These are phyloP conservation scores for Avicennia marina DNA, from an alignment of 257 asterid genomes.

Conservation along the genomic window DNA sequence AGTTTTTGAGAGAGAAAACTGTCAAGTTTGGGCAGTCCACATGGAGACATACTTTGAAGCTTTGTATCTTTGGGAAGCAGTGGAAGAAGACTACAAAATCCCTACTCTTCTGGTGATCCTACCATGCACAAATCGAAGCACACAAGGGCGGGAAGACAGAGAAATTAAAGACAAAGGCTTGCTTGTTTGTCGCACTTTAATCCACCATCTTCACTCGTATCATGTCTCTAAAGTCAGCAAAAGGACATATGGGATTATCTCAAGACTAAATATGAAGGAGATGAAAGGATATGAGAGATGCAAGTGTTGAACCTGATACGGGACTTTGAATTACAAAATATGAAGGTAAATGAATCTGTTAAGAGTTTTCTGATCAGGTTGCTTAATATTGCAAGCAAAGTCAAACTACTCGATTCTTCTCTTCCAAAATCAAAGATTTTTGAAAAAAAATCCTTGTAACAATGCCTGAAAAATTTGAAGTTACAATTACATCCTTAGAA, in stretches of 20 bases:
- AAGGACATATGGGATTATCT: background rate
- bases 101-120: background rate
- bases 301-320: background rate
- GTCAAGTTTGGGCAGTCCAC: background rate
- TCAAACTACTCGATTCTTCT: background rate
- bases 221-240: background rate
- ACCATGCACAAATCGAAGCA: background rate
- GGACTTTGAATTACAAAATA: background rate
- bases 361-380: background rate
- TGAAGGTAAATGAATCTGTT: background rate
- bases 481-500: background rate
- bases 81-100: slow-evolving; percentile 2
- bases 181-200: background rate
- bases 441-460: background rate
- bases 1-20: background rate
- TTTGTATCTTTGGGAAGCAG: background rate
- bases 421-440: background rate
- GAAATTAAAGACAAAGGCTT: background rate
- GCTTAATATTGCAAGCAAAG: background rate
- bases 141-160: slow-evolving; percentile 1
- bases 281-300: background rate
- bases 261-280: background rate
- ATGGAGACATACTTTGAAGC: slow-evolving; percentile 1
- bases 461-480: background rate
- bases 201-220: background rate